These are phyloP conservation scores for Pleurotus platypus DNA, from an alignment of 768 basidiomycete species.

Conservation along the genomic window DNA sequence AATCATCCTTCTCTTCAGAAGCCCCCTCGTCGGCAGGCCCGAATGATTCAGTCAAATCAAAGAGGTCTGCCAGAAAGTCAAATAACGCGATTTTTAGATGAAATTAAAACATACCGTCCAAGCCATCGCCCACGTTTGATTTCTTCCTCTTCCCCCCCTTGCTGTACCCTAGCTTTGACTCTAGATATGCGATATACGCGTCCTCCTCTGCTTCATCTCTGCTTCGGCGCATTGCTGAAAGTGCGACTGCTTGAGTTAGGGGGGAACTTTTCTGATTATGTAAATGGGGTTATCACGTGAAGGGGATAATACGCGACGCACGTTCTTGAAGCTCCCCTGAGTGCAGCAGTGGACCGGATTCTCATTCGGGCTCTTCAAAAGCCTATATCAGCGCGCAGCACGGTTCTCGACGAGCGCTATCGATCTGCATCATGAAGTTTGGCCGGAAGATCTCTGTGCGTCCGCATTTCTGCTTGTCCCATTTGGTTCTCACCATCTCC, in stretches of 20 bases:
- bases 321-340: too few relatives aligned
- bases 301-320: too few relatives aligned
- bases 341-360: too few relatives aligned
- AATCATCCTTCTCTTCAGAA: too few relatives aligned
- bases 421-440: conserved; percentile 60
- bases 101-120: conserved; percentile 57
- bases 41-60: conserved; percentile 44
- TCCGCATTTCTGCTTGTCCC: conserved; percentile 7
- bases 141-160: conserved; percentile 40
- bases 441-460: conserved; percentile 72
- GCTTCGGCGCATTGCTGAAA: conserved; percentile 15
- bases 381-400: too few relatives aligned
- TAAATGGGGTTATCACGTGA: too few relatives aligned
- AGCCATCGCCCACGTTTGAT: conserved; percentile 66
- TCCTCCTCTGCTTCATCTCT: conserved; percentile 69
- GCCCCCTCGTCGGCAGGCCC: conserved; percentile 8
- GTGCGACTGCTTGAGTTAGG: too few relatives aligned
- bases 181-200: conserved; percentile 80
- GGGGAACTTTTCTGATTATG: too few relatives aligned
- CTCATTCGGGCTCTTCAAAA: too few relatives aligned
- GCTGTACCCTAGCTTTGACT: conserved; percentile 65
- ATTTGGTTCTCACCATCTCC: not conserved
- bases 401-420: too few relatives aligned
- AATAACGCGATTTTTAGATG: not conserved
- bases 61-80: conserved; percentile 37